Base-by-base conservation (phyloP, 208 protist species). In the Giardia duodenalis region DNA sequence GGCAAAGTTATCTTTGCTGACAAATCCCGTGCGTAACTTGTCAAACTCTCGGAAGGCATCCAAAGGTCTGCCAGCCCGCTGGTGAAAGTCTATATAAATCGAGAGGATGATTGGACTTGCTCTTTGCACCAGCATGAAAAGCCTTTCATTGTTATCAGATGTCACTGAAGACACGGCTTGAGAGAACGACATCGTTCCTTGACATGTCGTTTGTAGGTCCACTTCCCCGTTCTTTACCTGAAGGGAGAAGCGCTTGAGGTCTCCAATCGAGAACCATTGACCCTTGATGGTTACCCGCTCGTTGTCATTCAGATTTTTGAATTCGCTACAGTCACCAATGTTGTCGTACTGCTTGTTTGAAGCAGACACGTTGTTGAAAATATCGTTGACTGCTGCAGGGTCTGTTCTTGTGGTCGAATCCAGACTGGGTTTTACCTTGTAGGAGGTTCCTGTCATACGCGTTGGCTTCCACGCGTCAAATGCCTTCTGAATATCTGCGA, bases 31-130 rank as follows among this genome's bases (percentile, higher is more conserved):
- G 10, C 86, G 22, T 89, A 45, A n/a, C 4, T 45, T n/a, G 44
- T 89, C 86, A 45, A 89, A 89, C 42, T 89, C 86, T 45, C 86
- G 4, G 86, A 89, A 89, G 3, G 4, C 86, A 46, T 10, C 22
- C 4, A 44, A 10, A 46, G 86, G 86, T 45, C 42, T n/a, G 10
- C 19, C 86, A 4, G 86, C 86, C 4, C 86, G 86, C 4, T 46
- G 4, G 42, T 89, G 86, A 19, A 89, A 89, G 22, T 89, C 86
- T 89, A 89, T 46, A 45, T 89, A 89, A 19, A 89, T 19, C 10
- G 86, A 10, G 10, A 89, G 86, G 44, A 89, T 89, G 42, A 10
- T 46, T 19, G 86, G 22, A 19, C 19, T 42, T n/a, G 86, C 86
- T 89, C 42, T 89, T 89, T 89, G 42, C 3, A 89, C 42, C 42